Evolutionary conservation across 345 rosid genomes (phyloP).

Genomic region (Kernera saxatilis): DNA sequence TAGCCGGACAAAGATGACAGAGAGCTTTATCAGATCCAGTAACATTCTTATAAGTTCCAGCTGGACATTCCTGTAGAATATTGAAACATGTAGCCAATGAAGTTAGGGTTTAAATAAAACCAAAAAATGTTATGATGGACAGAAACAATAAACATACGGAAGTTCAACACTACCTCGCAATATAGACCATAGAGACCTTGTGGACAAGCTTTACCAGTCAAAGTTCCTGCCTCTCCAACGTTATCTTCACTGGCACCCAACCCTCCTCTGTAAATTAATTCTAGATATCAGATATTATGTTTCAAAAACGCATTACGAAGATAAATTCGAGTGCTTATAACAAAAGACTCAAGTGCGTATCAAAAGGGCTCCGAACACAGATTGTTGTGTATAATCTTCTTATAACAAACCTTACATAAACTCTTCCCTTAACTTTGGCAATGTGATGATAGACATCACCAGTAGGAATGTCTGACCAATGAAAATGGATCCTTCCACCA

Average conservation of each 20-base stretch:
- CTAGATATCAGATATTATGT: not conserved
- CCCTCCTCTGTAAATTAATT: constrained; percentile 61
- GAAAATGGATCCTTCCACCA: constrained; percentile 92
- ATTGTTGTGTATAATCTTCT: not conserved
- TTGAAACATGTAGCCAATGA: not conserved
- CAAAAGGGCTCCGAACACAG: not conserved
- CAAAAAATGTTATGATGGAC: constrained; percentile 1
- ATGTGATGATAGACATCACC: constrained; percentile 73
- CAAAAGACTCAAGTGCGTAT: not conserved
- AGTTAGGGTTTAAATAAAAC: not conserved
- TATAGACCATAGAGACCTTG: constrained; percentile 79
- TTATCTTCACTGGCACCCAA: constrained; percentile 55
- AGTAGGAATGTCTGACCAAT: constrained; percentile 74
- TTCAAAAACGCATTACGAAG: not conserved
- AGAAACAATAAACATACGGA: not conserved
- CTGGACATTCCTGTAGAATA: constrained; percentile 80
- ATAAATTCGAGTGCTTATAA: not conserved
- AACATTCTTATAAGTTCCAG: constrained; percentile 78
- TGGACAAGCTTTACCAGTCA: constrained; percentile 88
- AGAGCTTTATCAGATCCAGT: constrained; percentile 69
- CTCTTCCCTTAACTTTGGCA: constrained; percentile 77
- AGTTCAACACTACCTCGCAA: constrained; percentile 57
- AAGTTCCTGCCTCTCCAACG: constrained; percentile 67
- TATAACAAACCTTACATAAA: constrained; percentile 55
- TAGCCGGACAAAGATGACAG: constrained; percentile 57